Percentiles rank a stretch among this genome's conserved stretches.
These are phyloP conservation scores for Tolypocladium cylindrosporum DNA, from an alignment of 2,329 filamentous ascomycete species.

Conservation along the genomic window DNA sequence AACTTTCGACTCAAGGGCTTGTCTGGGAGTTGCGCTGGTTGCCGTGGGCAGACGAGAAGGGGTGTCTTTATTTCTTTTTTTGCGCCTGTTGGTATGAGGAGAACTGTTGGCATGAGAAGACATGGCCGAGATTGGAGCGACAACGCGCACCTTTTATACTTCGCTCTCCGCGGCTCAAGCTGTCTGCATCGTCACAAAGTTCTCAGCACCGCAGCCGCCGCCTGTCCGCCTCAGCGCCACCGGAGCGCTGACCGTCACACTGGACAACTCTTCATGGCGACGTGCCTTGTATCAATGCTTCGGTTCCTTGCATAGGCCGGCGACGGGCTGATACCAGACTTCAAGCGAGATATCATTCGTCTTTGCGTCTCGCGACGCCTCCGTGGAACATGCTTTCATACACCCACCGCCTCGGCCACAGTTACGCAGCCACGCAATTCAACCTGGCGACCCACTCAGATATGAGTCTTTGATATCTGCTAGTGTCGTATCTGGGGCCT, in stretches of 20 bases:
- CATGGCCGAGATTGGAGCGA: neutral
- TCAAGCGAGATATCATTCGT: no score
- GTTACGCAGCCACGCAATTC: neutral
- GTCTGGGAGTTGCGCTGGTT: neutral
- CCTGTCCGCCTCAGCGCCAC: neutral
- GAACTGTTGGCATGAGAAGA: neutral
- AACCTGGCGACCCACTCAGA: neutral
- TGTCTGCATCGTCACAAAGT: neutral
- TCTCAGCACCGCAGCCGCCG: neutral
- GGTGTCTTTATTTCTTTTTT: neutral
- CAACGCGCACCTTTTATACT: neutral
- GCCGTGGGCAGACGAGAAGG: no score
- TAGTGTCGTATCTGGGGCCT: neutral
- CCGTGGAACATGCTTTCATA: neutral
- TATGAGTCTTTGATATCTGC: neutral
- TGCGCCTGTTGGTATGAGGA: neutral
- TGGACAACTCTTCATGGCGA: neutral
- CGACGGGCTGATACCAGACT: neutral
- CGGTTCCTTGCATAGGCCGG: neutral
- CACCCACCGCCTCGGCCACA: neutral
- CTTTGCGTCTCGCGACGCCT: neutral
- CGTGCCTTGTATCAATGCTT: neutral
- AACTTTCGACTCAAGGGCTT: neutral
- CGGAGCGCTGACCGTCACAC: neutral
- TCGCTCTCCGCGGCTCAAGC: neutral